These are phyloP conservation scores for Hamamelis virginiana DNA, from an alignment of 164 flowering plant genomes.

Conservation along the genomic window DNA sequence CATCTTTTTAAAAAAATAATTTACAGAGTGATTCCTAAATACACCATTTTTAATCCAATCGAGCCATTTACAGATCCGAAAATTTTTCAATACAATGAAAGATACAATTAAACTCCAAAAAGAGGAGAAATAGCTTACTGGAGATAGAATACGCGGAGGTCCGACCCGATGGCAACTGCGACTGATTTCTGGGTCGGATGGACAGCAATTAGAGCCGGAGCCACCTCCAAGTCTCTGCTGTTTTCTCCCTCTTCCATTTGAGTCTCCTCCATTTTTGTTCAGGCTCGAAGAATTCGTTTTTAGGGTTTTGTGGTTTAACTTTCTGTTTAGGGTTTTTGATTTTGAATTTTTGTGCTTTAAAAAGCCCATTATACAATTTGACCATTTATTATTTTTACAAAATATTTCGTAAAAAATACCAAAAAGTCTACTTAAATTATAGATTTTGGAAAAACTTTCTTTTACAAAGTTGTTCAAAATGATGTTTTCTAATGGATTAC, in stretches of 20 bases:
- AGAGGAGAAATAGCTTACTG: slow-evolving; percentile 31
- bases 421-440: no score
- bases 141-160: slow-evolving; percentile 83
- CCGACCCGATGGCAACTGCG: slow-evolving; percentile 74
- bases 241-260: slow-evolving; percentile 39
- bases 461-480: no score
- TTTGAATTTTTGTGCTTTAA: no score
- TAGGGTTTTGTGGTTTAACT: slow-evolving; percentile 11
- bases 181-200: slow-evolving; percentile 70
- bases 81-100: not conserved
- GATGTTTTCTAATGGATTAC: no score
- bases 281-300: not conserved
- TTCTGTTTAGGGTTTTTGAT: not conserved
- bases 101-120: not conserved
- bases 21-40: not conserved
- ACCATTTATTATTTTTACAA: no score
- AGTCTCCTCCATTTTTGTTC: slow-evolving; percentile 35
- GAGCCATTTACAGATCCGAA: not conserved
- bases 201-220: slow-evolving; percentile 85
- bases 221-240: slow-evolving; percentile 56
- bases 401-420: no score
- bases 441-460: no score
- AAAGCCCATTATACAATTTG: no score
- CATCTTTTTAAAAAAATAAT: not conserved
- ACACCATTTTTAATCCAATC: no score